Evolutionary conservation across 1,284 basidiomycete genomes (phyloP).

Genomic region (Tilletia walkeri): DNA sequence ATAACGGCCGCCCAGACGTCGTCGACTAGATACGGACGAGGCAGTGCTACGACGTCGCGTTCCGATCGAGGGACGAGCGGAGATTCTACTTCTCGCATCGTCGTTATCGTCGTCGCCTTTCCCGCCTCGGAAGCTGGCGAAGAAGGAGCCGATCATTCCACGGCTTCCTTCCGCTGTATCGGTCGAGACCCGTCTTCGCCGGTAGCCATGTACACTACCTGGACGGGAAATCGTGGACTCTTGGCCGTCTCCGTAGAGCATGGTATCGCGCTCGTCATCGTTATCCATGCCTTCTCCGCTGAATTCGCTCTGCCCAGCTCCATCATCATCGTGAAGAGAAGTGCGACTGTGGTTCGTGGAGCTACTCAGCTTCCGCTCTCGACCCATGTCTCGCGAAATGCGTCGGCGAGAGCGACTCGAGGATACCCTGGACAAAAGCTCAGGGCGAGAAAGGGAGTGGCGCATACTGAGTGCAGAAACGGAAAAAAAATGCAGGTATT

Average conservation of each 20-base stretch:
- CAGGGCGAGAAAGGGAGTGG: slow-evolving; percentile 37
- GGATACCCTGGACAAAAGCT: slow-evolving; percentile 33
- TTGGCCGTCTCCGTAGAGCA: slow-evolving; percentile 18
- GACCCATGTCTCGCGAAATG: slow-evolving; percentile 43
- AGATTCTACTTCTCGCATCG: slow-evolving; percentile 33
- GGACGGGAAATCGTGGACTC: slow-evolving; percentile 22
- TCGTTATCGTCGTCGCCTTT: slow-evolving; percentile 35
- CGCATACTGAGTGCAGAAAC: slow-evolving; percentile 31
- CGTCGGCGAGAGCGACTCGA: slow-evolving; percentile 41
- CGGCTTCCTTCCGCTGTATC: slow-evolving; percentile 28
- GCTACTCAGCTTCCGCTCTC: slow-evolving; percentile 30
- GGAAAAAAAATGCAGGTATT: no score
- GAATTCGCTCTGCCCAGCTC: slow-evolving; percentile 29
- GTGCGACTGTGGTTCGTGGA: slow-evolving; percentile 3
- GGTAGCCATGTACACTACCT: slow-evolving; percentile 25
- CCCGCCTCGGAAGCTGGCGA: slow-evolving; percentile 46
- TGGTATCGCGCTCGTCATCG: slow-evolving; percentile 27
- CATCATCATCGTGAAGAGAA: slow-evolving; percentile 15
- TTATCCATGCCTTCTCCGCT: slow-evolving; percentile 32
- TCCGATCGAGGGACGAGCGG: slow-evolving; percentile 36
- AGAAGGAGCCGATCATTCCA: slow-evolving; percentile 48
- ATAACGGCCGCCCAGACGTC: slow-evolving; percentile 24
- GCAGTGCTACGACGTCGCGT: slow-evolving; percentile 29
- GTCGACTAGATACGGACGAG: slow-evolving; percentile 24
- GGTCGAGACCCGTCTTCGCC: slow-evolving; percentile 17